A percentile compares a stretch with the other conserved stretches of the same genome.
These are phyloP conservation scores for Geotrichum restrictum DNA, from an alignment of 1,139 yeast genomes.

Conservation along the genomic window DNA sequence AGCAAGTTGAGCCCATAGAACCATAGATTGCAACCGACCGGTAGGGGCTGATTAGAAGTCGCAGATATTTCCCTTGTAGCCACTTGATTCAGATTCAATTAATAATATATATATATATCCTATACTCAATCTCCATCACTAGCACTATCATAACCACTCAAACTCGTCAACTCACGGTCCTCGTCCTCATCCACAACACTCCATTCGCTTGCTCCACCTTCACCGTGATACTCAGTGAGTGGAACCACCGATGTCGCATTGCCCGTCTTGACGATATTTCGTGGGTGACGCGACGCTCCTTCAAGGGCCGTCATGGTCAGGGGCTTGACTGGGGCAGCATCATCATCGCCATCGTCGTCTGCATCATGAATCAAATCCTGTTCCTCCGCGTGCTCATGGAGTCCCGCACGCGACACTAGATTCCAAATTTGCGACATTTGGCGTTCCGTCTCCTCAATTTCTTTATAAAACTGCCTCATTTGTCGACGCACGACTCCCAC, in stretches of 20 bases:
- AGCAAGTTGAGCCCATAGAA: too few species aligned
- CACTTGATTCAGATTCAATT: too few species aligned
- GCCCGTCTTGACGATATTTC: background rate
- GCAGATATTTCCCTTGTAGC: too few species aligned
- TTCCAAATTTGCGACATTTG: conserved; percentile 21
- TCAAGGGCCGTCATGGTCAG: background rate
- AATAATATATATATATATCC: too few species aligned
- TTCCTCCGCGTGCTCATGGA: too few species aligned
- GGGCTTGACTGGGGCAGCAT: background rate
- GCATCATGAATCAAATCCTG: background rate
- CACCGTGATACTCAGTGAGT: conserved; percentile 18
- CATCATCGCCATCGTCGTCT: background rate
- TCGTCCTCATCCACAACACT: conserved; percentile 29
- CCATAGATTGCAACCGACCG: too few species aligned
- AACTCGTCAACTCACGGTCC: conserved; percentile 27
- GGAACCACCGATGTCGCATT: conserved; percentile 6
- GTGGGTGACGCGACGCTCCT: background rate
- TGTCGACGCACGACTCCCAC: conserved; percentile 22
- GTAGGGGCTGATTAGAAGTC: too few species aligned
- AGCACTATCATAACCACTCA: conserved; percentile 29
- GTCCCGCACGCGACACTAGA: conserved; percentile 14
- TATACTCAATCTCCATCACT: conserved; percentile 46
- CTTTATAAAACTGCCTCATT: conserved; percentile 22
- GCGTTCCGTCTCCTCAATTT: conserved; percentile 23
- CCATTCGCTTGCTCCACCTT: conserved; percentile 27